These are phyloP conservation scores for Pichia sp. DNA, from an alignment of 1,139 yeast species.

Conservation along the genomic window DNA sequence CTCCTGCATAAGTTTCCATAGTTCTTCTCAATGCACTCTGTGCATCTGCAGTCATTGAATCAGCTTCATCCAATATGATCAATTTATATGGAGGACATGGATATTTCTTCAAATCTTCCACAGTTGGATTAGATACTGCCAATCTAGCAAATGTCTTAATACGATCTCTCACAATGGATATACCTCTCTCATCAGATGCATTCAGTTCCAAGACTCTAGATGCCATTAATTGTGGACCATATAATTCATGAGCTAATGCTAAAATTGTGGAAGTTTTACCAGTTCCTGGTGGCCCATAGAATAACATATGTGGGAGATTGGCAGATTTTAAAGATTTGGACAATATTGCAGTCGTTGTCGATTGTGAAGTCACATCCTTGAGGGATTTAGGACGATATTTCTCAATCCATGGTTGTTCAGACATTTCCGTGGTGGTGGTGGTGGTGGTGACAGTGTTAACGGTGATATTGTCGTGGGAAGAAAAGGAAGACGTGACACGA, in stretches of 20 bases:
- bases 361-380: conserved; percentile 87
- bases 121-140: conserved; percentile 73
- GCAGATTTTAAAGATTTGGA: conserved; percentile 72
- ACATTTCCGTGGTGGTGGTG: conserved; percentile 5
- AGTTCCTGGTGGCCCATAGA: conserved; percentile 97
- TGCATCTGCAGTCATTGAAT: conserved; percentile 98
- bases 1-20: conserved; percentile 89
- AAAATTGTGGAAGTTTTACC: conserved; percentile 92
- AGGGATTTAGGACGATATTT: conserved; percentile 63
- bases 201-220: conserved; percentile 83
- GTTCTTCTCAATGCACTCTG: conserved; percentile 93
- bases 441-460: too few species aligned
- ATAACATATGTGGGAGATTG: conserved; percentile 89
- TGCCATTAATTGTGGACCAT: conserved; percentile 65
- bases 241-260: conserved; percentile 79
- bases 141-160: conserved; percentile 88
- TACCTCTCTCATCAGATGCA: conserved; percentile 97
- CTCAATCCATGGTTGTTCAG: conserved; percentile 15
- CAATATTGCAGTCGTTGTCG: conserved; percentile 80
- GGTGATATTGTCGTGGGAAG: too few species aligned
- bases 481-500: background rate
- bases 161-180: conserved; percentile 84
- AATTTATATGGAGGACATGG: conserved; percentile 92
- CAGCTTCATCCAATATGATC: conserved; percentile 88
- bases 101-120: conserved; percentile 58